Percentiles rank a stretch among this genome's conserved stretches.
These are phyloP conservation scores for Tulasnella calospora DNA, from an alignment of 768 basidiomycete species.

Conservation along the genomic window DNA sequence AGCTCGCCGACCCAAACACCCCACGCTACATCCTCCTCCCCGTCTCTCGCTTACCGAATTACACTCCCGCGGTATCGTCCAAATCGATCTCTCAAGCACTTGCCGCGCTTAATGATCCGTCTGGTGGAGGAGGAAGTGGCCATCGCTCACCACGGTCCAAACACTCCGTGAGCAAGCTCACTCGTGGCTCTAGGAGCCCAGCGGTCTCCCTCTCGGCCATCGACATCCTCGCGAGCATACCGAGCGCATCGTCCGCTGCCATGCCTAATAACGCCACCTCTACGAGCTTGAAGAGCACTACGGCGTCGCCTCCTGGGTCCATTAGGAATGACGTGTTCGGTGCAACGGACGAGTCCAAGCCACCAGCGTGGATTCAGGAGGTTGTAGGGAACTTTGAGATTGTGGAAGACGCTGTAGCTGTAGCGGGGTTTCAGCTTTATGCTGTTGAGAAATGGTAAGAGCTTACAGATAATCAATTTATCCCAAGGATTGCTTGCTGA, in stretches of 20 bases:
- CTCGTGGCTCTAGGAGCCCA: not conserved
- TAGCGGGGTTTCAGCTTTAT: slow-evolving; percentile 72
- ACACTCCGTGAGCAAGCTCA: slow-evolving; percentile 18
- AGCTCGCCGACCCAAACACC: slow-evolving; percentile 17
- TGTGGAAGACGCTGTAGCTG: slow-evolving; percentile 45
- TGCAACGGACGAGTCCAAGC: slow-evolving; percentile 1
- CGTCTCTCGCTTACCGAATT: slow-evolving; percentile 12
- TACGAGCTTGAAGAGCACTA: not conserved
- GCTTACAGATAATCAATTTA: not conserved
- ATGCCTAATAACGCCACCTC: not conserved
- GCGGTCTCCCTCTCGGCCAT: slow-evolving; percentile 8
- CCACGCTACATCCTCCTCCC: slow-evolving; percentile 27
- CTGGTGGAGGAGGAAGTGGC: not conserved
- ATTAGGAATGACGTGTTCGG: not conserved
- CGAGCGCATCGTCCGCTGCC: not conserved
- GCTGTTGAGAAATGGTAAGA: slow-evolving; percentile 77
- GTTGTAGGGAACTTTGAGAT: slow-evolving; percentile 43
- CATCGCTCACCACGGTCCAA: slow-evolving; percentile 9
- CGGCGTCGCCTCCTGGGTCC: not conserved
- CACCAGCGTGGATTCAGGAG: slow-evolving; percentile 17
- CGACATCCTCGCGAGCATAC: slow-evolving; percentile 14
- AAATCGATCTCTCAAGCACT: slow-evolving; percentile 1
- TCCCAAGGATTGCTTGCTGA: slow-evolving; percentile 24
- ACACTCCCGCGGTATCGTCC: slow-evolving; percentile 7
- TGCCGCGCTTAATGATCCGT: not conserved